Conservation (phyloP, 1,139 yeast species). For the Meyerozyma guilliermondii region DNA sequence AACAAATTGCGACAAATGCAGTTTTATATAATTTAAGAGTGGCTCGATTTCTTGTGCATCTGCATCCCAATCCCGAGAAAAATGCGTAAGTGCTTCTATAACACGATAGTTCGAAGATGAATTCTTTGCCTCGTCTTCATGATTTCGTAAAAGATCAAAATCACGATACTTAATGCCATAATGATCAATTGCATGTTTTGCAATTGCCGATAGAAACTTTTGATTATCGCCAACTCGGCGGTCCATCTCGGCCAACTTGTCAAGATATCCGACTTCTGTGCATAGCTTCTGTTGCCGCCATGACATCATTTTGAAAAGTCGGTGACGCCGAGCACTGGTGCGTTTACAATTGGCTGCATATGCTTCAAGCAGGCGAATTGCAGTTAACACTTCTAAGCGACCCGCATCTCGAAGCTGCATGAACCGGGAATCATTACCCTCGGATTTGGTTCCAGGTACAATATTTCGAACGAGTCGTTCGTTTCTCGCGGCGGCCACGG, state of each 20-base stretch:
- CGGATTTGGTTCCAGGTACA: background rate
- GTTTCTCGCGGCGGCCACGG: background rate
- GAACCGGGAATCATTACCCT: background rate
- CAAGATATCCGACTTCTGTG: conserved; percentile 49
- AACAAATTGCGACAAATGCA: conserved; percentile 24
- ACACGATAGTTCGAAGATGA: conserved; percentile 48
- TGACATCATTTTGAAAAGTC: conserved; percentile 43
- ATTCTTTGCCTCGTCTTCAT: conserved; percentile 9
- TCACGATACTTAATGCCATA: conserved; percentile 37
- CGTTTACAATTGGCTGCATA: conserved; percentile 37
- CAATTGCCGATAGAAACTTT: conserved; percentile 38
- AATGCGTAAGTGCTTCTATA: conserved; percentile 69
- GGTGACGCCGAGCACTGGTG: conserved; percentile 43
- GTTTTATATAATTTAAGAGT: conserved; percentile 43
- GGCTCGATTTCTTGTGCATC: conserved; percentile 47
- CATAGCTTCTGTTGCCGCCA: conserved; percentile 54
- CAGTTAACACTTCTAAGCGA: conserved; percentile 36
- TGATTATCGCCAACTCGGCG: conserved; percentile 41
- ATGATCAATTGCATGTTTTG: conserved; percentile 30
- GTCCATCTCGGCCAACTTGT: conserved; percentile 47
- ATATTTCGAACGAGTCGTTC: background rate
- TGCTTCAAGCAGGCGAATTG: conserved; percentile 45
- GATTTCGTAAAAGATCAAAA: conserved; percentile 21
- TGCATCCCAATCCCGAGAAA: conserved; percentile 62
- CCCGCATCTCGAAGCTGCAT: conserved; percentile 5